Conservation (phyloP, 345 rosid species). For the Sonneratia caseolaris region DNA sequence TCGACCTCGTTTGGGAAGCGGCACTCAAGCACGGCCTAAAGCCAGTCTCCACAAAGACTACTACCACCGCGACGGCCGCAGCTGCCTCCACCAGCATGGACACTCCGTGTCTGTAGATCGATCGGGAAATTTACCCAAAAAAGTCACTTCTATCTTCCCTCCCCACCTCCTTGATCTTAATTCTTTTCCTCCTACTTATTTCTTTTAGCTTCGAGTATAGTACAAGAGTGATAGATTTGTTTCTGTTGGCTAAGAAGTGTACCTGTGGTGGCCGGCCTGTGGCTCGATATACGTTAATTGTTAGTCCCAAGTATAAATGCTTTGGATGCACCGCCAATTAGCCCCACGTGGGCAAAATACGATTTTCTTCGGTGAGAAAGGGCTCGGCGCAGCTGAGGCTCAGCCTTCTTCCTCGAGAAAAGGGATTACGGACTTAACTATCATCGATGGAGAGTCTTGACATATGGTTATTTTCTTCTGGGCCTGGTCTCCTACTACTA, state of each 20-base stretch:
- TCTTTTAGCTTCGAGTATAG: neutral
- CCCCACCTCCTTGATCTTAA: neutral
- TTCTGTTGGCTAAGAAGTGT: neutral
- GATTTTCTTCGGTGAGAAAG: neutral
- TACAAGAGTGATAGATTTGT: neutral
- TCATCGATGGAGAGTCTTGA: no score
- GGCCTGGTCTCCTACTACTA: no score
- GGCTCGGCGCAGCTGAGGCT: neutral
- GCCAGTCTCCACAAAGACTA: constrained; percentile 28
- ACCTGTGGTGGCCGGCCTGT: neutral
- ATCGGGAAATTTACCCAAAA: neutral
- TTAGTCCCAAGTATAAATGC: neutral
- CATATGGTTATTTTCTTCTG: no score
- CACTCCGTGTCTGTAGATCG: neutral
- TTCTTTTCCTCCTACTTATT: constrained; percentile 4
- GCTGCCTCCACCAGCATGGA: neutral
- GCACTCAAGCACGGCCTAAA: constrained; percentile 71
- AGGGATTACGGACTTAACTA: no score
- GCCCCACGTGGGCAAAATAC: neutral
- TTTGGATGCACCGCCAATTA: neutral
- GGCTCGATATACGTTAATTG: neutral
- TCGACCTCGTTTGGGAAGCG: constrained; percentile 87
- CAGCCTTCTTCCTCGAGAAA: no score
- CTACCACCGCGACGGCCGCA: neutral
- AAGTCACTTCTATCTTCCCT: neutral